Evolutionary conservation across 2,329 filamentous ascomycete species (phyloP).

Genomic region (Xylariaceae sp.): DNA sequence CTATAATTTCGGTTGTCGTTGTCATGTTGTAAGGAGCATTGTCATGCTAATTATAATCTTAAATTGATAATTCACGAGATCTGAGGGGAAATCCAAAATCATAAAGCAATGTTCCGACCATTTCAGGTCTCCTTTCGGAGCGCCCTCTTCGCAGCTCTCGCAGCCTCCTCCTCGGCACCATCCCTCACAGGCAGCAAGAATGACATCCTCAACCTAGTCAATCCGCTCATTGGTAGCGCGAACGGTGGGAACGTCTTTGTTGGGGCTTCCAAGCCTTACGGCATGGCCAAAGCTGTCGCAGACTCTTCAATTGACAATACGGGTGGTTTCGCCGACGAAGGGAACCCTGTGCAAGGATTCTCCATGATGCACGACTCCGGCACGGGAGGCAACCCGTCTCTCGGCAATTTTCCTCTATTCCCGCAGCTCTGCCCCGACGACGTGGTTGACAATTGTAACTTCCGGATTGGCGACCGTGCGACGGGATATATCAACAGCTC

Average conservation of each 20-base stretch:
- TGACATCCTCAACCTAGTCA: constrained; percentile 27
- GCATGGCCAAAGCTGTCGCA: constrained; percentile 53
- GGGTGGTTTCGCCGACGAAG: constrained; percentile 44
- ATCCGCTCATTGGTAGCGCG: constrained; percentile 53
- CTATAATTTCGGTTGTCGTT: neutral
- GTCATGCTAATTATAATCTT: too few relatives aligned
- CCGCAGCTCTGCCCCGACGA: constrained; percentile 41
- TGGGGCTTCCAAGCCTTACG: constrained; percentile 52
- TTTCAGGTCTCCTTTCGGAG: neutral
- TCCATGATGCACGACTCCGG: constrained; percentile 43
- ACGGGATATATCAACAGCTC: constrained; percentile 38
- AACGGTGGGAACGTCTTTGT: constrained; percentile 57
- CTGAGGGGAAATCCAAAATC: too few relatives aligned
- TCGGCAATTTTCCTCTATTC: constrained; percentile 46
- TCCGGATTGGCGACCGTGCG: constrained; percentile 44
- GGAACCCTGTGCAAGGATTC: constrained; percentile 48
- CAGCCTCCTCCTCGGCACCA: constrained; percentile 14
- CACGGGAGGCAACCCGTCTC: constrained; percentile 41
- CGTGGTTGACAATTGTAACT: constrained; percentile 54
- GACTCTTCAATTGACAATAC: constrained; percentile 46
- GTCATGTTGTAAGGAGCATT: neutral
- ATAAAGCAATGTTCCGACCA: too few relatives aligned
- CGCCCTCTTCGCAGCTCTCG: constrained; percentile 4
- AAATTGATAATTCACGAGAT: too few relatives aligned
- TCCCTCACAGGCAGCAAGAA: constrained; percentile 5